These are phyloP conservation scores for Boletus rubroflammeus DNA, from an alignment of 768 basidiomycete species.

Conservation along the genomic window DNA sequence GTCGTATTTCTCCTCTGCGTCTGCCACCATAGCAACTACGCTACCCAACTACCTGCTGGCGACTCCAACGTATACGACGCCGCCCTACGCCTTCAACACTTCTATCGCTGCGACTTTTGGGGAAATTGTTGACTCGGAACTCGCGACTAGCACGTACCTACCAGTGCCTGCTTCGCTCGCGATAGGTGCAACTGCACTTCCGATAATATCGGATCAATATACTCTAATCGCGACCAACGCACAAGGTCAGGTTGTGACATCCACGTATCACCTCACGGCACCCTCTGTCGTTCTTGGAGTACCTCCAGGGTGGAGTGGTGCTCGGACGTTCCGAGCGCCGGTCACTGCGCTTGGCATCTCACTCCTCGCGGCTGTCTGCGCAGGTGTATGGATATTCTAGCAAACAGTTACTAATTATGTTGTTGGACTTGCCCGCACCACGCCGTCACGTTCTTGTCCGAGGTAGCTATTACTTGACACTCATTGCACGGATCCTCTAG, in stretches of 20 bases:
- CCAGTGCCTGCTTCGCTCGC: slow-evolving; percentile 47
- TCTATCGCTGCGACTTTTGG: slow-evolving; percentile 55
- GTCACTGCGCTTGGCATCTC: slow-evolving; percentile 8
- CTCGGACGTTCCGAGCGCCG: slow-evolving; percentile 6
- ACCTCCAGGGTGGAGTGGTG: slow-evolving; percentile 55
- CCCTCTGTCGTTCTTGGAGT: slow-evolving; percentile 56
- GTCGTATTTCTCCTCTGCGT: slow-evolving; percentile 55
- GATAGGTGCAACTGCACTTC: slow-evolving; percentile 52
- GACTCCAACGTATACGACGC: slow-evolving; percentile 61
- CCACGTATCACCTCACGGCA: slow-evolving; percentile 44
- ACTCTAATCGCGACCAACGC: slow-evolving; percentile 59
- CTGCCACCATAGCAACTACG: slow-evolving; percentile 63
- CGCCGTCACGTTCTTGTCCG: not conserved
- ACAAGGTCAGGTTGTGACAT: slow-evolving; percentile 50
- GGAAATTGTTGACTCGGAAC: slow-evolving; percentile 54
- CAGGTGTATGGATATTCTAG: slow-evolving; percentile 17
- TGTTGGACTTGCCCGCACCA: not conserved
- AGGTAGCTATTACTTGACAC: not conserved
- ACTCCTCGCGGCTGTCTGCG: slow-evolving; percentile 10
- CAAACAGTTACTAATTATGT: not conserved
- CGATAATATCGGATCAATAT: slow-evolving; percentile 47
- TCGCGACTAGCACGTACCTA: slow-evolving; percentile 70
- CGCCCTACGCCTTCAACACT: slow-evolving; percentile 66
- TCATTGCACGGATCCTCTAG: not conserved
- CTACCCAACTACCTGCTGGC: slow-evolving; percentile 69